Base-by-base conservation (phyloP, 2,329 filamentous ascomycete genomes). In the Nothomitra cinnamomea region DNA sequence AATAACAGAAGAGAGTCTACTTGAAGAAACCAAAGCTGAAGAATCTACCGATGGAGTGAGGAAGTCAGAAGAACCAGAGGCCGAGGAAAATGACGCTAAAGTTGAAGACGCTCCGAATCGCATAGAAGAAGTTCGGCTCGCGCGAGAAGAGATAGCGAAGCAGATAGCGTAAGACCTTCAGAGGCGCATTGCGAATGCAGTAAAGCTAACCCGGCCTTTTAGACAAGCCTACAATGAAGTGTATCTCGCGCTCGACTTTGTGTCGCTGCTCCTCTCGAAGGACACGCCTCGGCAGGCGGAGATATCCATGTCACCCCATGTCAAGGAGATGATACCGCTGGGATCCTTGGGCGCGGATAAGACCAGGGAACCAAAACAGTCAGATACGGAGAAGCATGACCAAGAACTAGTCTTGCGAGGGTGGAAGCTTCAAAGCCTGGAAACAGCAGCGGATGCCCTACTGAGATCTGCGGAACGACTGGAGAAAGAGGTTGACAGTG, bases 241-340 rank as follows among this genome's bases (percentile, higher is more conserved):
- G 41, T 73, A 84, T 63, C 74, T 85, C 56, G 80, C 82, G 5
- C 78, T 94, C 61, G 87, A 95, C 65, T 86, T 89, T 61, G 70
- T 94, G 54, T 94, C 88, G 28, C 76, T 94, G 5, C 73, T 94
- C 1, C 73, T 92, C 15, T 87, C 86, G n/a, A 89, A 88, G 64
- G 79, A 92, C 62, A 73, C 73, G n/a, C 84, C 86, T 0, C 78
- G 76, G 7, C 78, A 82, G 58, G 85, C 83, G 3, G 74, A 80
- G 59, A 66, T 72, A 48, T 86, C 86, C 3, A 76, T 95, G 57
- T 87, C 85, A 1, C 75, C 78, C 13, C 73, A 72, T 19, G 71
- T 94, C 19, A 85, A 85, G 61, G 75, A 85, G 8, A 72, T 78
- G 57, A 79, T 86, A 8, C 84, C 86, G 12, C 77, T 83, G 36